Base-by-base conservation (phyloP, 208 protist species). In the Endotrypanum monterogeii region DNA sequence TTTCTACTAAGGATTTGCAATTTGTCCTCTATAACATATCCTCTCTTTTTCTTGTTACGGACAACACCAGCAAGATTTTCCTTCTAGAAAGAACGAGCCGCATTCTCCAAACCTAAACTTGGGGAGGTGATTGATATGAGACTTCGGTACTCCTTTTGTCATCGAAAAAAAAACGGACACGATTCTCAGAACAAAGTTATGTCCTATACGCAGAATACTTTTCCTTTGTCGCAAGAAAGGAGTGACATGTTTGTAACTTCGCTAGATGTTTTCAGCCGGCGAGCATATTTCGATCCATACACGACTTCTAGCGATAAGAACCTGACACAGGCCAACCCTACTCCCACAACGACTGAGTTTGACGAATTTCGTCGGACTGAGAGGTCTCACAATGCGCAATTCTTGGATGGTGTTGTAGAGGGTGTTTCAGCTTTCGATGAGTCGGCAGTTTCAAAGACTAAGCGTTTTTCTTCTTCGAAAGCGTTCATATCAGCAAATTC, bases 171-270 rank as follows among this genome's bases (percentile, higher is more conserved):
- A 67, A 37, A n/a, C 16, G 37, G 20, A 9, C 3, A 3, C n/a
- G 11, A 20, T 18, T 16, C 20, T 3, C 18, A 41, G 4, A 14
- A 11, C 46, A 37, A 6, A 65, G 37, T 48, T 35, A 65, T 65
- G 58, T 46, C 20, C 58, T 44, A 20, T 11, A 44, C 3, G 4
- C 23, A 30, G 58, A 48, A 7, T 37, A 30, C 20, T 25, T 28
- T 25, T 30, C 12, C 16, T 9, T 25, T 35, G 0, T 28, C 71
- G 0, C n/a, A 72, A 46, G 67, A 61, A 1, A 39, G 57, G 23
- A 55, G 56, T 3, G 75, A 74, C 41, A 71, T 63, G 68, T 74
- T 73, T 65, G 75, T 79, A 20, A 74, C 75, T 4, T 63, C 75
- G 4, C 56, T 74, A 0, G 75, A 74, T 18, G 68, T 74, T 66